These are phyloP conservation scores for Biancaea sappan DNA, from an alignment of 306 rosid genomes.

Conservation along the genomic window DNA sequence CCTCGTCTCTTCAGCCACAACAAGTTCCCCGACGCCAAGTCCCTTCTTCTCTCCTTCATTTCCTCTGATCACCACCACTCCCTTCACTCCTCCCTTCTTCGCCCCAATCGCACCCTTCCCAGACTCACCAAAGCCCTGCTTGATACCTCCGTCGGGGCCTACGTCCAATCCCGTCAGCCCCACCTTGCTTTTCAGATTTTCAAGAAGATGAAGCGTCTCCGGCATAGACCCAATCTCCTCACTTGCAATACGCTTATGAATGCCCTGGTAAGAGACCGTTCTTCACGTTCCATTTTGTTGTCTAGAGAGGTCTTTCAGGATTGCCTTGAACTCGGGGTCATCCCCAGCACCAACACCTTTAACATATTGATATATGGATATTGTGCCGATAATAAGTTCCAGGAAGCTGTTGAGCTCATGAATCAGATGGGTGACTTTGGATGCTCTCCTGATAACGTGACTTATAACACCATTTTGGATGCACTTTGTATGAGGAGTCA, in stretches of 20 bases:
- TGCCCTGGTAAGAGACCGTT: constrained; percentile 54
- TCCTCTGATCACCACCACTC: constrained; percentile 59
- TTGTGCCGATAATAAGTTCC: constrained; percentile 55
- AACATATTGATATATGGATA: constrained; percentile 69
- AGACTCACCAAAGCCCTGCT: constrained; percentile 46
- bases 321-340: constrained; percentile 50
- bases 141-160: constrained; percentile 75
- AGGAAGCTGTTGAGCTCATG: constrained; percentile 50
- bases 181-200: constrained; percentile 66
- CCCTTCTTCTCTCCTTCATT: constrained; percentile 66
- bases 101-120: constrained; percentile 36
- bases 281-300: constrained; percentile 45
- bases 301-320: constrained; percentile 49
- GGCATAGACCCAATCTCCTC: constrained; percentile 54
- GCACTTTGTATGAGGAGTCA: constrained; percentile 63
- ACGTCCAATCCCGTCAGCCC: constrained; percentile 53
- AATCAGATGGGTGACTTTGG: constrained; percentile 56
- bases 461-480: constrained; percentile 70
- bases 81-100: constrained; percentile 60
- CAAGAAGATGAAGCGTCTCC: constrained; percentile 63
- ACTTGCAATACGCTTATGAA: constrained; percentile 73
- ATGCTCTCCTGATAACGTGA: constrained; percentile 70
- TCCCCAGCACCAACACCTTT: constrained; percentile 49
- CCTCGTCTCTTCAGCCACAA: constrained; percentile 60
- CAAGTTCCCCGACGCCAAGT: constrained; percentile 66